Evolutionary conservation across 1,284 basidiomycete genomes (phyloP), one percentile per base, ranked within the genome.

Genomic region (Mycena sp.): DNA sequence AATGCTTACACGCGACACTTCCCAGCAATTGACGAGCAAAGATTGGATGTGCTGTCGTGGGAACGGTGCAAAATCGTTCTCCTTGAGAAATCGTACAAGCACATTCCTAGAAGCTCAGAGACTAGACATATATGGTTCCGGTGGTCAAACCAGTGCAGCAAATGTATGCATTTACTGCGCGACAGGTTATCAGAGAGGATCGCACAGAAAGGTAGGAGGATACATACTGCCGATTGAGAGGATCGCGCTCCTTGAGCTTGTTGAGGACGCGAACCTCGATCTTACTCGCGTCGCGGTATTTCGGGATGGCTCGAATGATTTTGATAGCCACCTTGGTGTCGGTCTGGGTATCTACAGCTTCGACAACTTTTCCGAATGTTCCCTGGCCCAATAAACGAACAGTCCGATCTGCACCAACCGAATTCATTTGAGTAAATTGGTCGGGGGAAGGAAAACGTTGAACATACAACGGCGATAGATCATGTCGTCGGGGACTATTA

Each of bases 71-170:
- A 99, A 99, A 65, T 93, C 88, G 79, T 99, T 99, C 74, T 98
- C 95, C 83, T 99, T 99, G 72, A 99, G 84, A 76, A 99, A 99
- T 99, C 98, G 75, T 99, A 99, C 23, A 99, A 94, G 78, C 96
- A 99, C 90, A 96, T 95, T 68, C 96, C 96, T 52, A 99, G 85
- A 35, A 99, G 85, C 76, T 99, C 97, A 7, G 96, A 96, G 46
- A 99, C 98, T 43, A 99, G 85, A 77, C 98, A 99, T 70, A 99
- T 96, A 77, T 99, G 98, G 79, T 98, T 98, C 69, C 94, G 89
- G 79, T 94, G 96, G 81, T 98, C 96, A 77, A 99, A 99, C 84
- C 91, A 95, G 72, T 96, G 89, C 49, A 97, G 81, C 45, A 99
- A 83, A 78, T 99, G 97, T 63, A 99, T 98, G 80, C 98, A 99